A percentile compares a stretch with the other conserved stretches of the same genome.
Conservation (phyloP, 202 grass and related monocot genomes). For the Setaria viridis region DNA sequence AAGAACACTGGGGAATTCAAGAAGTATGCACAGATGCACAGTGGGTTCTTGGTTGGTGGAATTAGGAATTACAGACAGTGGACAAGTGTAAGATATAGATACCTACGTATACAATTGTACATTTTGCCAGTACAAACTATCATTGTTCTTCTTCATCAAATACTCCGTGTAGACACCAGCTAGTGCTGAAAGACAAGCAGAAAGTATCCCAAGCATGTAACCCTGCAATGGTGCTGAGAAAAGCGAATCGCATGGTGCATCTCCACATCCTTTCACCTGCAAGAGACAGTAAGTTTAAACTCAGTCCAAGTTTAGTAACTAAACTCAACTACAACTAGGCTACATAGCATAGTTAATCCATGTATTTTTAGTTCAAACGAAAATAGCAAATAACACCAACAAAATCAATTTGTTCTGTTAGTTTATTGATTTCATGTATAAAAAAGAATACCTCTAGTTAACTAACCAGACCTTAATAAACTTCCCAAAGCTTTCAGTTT, state of each 20-base stretch:
- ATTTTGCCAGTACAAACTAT: slow-evolving; percentile 98
- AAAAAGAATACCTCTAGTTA: not conserved
- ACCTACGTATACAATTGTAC: slow-evolving; percentile 93
- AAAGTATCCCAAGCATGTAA: slow-evolving; percentile 92
- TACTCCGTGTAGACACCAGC: slow-evolving; percentile 97
- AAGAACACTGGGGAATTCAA: slow-evolving; percentile 5
- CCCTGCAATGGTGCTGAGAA: slow-evolving; percentile 87
- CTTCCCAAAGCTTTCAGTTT: not conserved
- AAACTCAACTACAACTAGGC: not conserved
- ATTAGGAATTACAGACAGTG: slow-evolving; percentile 22
- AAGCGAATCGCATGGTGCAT: slow-evolving; percentile 81
- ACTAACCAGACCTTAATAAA: not conserved
- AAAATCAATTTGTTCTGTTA: not conserved
- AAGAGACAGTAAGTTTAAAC: slow-evolving; percentile 35
- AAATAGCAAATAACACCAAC: not conserved
- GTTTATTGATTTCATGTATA: slow-evolving; percentile 15
- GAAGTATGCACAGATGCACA: not conserved
- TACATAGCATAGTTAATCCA: slow-evolving; percentile 1
- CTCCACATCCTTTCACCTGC: slow-evolving; percentile 94
- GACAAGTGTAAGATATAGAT: slow-evolving; percentile 50
- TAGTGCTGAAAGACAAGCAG: slow-evolving; percentile 96
- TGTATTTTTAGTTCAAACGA: not conserved
- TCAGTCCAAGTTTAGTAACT: not conserved
- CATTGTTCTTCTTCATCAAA: slow-evolving; percentile 98
- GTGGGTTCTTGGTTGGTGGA: slow-evolving; percentile 9